Evolutionary conservation across 2,329 filamentous ascomycete species (phyloP).

Genomic region (Trichothecium roseum): DNA sequence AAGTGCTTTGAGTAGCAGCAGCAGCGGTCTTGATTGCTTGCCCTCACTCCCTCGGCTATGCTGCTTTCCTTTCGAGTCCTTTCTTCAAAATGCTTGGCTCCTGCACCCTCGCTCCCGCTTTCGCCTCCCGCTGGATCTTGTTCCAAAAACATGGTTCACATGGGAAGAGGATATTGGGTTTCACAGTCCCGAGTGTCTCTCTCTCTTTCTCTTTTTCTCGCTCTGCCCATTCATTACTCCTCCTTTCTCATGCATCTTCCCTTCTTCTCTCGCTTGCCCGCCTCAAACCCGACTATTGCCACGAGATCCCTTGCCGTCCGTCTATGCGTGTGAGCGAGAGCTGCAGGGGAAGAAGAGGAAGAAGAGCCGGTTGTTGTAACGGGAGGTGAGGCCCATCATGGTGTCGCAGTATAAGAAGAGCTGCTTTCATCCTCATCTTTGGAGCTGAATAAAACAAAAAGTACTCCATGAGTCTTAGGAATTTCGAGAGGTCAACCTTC

Average conservation of each 20-base stretch:
- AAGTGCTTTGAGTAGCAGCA: too few relatives aligned
- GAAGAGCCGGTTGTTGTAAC: too few relatives aligned
- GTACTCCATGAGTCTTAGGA: too few relatives aligned
- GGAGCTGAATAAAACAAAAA: too few relatives aligned
- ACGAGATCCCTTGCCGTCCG: not conserved
- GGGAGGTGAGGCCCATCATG: not conserved
- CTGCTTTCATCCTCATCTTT: not conserved
- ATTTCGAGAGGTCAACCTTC: too few relatives aligned
- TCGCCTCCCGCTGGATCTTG: constrained; percentile 21
- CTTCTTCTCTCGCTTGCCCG: not conserved
- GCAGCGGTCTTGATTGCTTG: too few relatives aligned
- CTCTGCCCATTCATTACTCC: too few relatives aligned
- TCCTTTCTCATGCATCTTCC: not conserved
- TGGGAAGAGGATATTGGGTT: constrained; percentile 22
- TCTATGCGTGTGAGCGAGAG: too few relatives aligned
- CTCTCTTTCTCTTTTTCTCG: too few relatives aligned
- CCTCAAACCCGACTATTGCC: not conserved
- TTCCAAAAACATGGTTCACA: constrained; percentile 25
- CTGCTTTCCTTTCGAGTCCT: not conserved
- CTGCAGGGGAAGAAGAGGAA: too few relatives aligned
- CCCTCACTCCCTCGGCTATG: too few relatives aligned
- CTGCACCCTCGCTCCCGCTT: constrained; percentile 5
- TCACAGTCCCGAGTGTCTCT: constrained; percentile 13
- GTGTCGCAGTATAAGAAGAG: not conserved
- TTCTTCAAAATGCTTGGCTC: constrained; percentile 1